phyloP scores from a whole-genome alignment of 2,329 filamentous ascomycete genomes.

The Pseudocercospora fijiensis region DNA sequence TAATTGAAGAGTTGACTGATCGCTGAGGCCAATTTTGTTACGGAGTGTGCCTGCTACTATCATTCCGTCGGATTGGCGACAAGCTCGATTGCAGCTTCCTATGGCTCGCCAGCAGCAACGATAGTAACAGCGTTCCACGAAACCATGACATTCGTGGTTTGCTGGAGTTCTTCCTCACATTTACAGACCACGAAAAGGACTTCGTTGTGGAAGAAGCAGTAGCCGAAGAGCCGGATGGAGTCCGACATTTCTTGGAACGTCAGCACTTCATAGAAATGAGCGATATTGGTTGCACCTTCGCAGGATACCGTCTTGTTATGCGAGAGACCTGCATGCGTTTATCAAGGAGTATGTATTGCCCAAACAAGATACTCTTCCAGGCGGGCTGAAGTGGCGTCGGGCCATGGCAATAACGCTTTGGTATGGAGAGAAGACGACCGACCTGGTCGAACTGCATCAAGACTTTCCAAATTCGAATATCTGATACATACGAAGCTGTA shows the following conservation, averaged over 20 bases:
- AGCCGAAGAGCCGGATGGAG: background rate
- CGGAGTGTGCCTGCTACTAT: too few relatives aligned
- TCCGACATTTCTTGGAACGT: background rate
- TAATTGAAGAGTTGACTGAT: too few relatives aligned
- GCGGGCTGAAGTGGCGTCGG: background rate
- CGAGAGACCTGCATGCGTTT: background rate
- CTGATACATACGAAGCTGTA: slow-evolving; percentile 20
- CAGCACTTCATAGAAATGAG: background rate
- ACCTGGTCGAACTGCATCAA: background rate
- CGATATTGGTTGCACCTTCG: too few relatives aligned
- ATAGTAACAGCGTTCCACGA: background rate
- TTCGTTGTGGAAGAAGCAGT: background rate
- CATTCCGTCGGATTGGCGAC: too few relatives aligned
- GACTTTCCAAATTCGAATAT: background rate
- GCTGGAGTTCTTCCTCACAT: background rate
- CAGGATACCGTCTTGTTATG: background rate
- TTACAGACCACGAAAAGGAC: background rate
- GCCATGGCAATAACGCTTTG: background rate
- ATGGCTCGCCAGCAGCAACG: background rate
- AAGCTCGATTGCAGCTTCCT: background rate
- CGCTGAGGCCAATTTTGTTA: too few relatives aligned
- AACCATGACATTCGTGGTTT: background rate
- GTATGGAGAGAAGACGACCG: background rate
- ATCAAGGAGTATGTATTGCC: background rate
- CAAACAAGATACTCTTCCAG: too few relatives aligned